Evolutionary conservation across 805 yeast species (phyloP).

Genomic region (Ogataea pini): DNA sequence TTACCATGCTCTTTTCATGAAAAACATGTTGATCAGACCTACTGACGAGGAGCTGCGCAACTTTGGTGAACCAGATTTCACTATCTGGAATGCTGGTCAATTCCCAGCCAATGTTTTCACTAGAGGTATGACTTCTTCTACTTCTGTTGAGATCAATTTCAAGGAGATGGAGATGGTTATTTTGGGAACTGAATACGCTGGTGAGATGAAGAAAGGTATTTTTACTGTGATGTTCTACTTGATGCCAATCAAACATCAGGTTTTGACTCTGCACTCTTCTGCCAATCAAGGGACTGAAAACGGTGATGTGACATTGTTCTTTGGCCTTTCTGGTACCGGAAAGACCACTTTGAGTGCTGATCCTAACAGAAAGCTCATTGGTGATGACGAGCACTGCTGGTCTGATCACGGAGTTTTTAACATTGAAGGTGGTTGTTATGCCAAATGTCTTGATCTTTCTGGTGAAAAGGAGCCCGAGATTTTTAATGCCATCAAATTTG

Average conservation of each 20-base stretch:
- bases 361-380: constrained; percentile 88
- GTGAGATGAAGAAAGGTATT: constrained; percentile 99
- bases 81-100: constrained; percentile 97
- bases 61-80: constrained; percentile 97
- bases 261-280: constrained; percentile 92
- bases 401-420: constrained; percentile 97
- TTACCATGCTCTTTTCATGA: constrained; percentile 96
- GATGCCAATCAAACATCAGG: constrained; percentile 92
- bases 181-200: constrained; percentile 98
- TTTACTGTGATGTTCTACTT: constrained; percentile 98
- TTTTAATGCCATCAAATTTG: constrained; percentile 90
- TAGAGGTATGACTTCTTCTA: constrained; percentile 94
- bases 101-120: constrained; percentile 98
- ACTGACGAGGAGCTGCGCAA: constrained; percentile 81
- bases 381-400: constrained; percentile 99
- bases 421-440: constrained; percentile 99
- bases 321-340: constrained; percentile 97
- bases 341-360: constrained; percentile 97
- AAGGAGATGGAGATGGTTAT: constrained; percentile 98
- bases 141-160: constrained; percentile 95
- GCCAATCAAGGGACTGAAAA: constrained; percentile 83
- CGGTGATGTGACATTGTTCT: constrained; percentile 91
- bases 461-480: constrained; percentile 97
- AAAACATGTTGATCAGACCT: constrained; percentile 96
- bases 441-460: constrained; percentile 88